Evolutionary conservation across 1,139 yeast species (phyloP).

Genomic region (Hemisphaericaspora lyxosophila): DNA sequence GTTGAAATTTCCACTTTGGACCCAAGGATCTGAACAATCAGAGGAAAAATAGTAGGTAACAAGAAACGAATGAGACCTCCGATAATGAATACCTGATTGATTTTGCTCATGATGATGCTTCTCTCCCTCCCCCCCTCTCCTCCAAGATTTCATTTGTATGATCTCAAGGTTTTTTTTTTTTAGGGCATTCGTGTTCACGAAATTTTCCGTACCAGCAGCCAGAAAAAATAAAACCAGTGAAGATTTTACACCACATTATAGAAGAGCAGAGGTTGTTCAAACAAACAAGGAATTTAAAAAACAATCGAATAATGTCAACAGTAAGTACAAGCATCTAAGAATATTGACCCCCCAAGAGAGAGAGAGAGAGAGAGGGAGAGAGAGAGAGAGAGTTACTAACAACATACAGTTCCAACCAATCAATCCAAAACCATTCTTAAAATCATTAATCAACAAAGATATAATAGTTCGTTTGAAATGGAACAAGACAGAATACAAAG

Average conservation of each 20-base stretch:
- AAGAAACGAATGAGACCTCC: constrained; percentile 34
- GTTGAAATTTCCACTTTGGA: constrained; percentile 73
- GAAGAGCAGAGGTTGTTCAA: too few species aligned
- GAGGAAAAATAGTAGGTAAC: constrained; percentile 36
- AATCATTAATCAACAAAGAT: constrained; percentile 64
- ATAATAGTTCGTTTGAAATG: constrained; percentile 91
- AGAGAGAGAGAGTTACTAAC: constrained; percentile 10
- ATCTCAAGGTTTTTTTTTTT: too few species aligned
- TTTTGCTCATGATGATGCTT: constrained; percentile 19
- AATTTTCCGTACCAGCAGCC: too few species aligned
- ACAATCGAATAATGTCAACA: constrained; percentile 8
- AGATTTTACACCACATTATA: too few species aligned
- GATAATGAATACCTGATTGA: constrained; percentile 24
- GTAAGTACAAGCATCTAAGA: constrained; percentile 8
- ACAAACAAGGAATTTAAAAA: too few species aligned
- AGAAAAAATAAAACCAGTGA: constrained; percentile 3
- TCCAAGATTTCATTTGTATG: too few species aligned
- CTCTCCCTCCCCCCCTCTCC: neutral
- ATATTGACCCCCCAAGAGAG: neutral
- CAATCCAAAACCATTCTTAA: constrained; percentile 89
- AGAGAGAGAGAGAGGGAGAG: neutral
- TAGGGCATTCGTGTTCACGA: too few species aligned
- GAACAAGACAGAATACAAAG: constrained; percentile 88
- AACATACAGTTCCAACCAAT: constrained; percentile 61
- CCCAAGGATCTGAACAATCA: constrained; percentile 27